Evolutionary conservation across 805 yeast genomes (phyloP).

Genomic region (Metschnikowia sp.): DNA sequence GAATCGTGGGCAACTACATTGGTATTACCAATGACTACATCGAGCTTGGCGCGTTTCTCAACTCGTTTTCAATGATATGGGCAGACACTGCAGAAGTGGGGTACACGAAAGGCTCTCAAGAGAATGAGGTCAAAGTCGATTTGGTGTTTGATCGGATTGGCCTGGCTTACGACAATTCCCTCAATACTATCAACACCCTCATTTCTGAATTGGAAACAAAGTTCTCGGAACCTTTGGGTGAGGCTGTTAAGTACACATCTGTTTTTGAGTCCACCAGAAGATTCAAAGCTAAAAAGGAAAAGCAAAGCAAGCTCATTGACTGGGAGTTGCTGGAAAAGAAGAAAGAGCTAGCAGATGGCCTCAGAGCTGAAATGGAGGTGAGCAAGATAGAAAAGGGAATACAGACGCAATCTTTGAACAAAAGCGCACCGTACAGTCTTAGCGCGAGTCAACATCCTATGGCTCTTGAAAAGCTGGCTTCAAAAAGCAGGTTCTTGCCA

Average conservation of each 20-base stretch:
- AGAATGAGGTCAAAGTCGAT: constrained; percentile 29
- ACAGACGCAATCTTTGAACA: constrained; percentile 20
- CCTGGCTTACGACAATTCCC: constrained; percentile 73
- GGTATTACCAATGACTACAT: constrained; percentile 64
- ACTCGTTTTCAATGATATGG: constrained; percentile 50
- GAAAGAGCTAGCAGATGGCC: constrained; percentile 28
- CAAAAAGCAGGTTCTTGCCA: constrained; percentile 35
- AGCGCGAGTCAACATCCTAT: constrained; percentile 2
- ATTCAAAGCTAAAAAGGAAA: constrained; percentile 47
- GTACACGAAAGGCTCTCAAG: constrained; percentile 17
- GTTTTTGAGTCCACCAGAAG: constrained; percentile 57
- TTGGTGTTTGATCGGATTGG: constrained; percentile 71
- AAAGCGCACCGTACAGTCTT: constrained; percentile 19
- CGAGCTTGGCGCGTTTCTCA: constrained; percentile 64
- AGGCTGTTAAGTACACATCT: constrained; percentile 62
- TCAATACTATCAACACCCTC: constrained; percentile 49
- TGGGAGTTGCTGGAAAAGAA: constrained; percentile 31
- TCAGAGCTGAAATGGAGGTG: constrained; percentile 30
- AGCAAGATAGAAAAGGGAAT: constrained; percentile 24
- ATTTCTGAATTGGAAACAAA: constrained; percentile 53
- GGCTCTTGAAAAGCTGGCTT: constrained; percentile 13
- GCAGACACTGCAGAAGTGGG: constrained; percentile 26
- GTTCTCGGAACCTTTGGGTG: constrained; percentile 66
- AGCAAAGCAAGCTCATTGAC: constrained; percentile 32
- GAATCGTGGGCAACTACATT: constrained; percentile 51